Percentiles rank a stretch among this genome's conserved stretches.
These are phyloP conservation scores for Aphanomyces cochlioides DNA, from an alignment of 352 stramenopile species.

Conservation along the genomic window DNA sequence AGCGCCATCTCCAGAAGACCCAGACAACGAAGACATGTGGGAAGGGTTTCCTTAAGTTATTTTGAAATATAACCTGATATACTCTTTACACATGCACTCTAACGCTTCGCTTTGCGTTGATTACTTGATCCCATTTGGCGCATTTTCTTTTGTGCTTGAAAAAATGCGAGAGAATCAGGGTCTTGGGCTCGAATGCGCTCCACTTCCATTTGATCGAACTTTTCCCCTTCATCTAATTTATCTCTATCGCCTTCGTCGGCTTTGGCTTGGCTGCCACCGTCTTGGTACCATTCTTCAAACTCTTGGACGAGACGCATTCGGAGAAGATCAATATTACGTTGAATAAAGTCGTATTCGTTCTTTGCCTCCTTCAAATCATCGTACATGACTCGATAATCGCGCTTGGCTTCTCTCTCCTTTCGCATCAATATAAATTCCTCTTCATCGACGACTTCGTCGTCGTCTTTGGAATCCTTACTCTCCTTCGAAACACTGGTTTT, in stretches of 20 bases:
- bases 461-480: slow-evolving; percentile 28
- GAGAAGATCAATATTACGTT: slow-evolving; percentile 64
- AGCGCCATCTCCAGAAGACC: slow-evolving; percentile 26
- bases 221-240: slow-evolving; percentile 87
- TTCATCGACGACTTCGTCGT: slow-evolving; percentile 86
- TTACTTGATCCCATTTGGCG: slow-evolving; percentile 42
- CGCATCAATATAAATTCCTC: slow-evolving; percentile 90
- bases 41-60: slow-evolving; percentile 25
- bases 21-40: slow-evolving; percentile 29
- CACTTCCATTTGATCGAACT: slow-evolving; percentile 90
- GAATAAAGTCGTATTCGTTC: slow-evolving; percentile 58
- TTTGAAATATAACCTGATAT: slow-evolving; percentile 10
- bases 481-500: slow-evolving; percentile 25
- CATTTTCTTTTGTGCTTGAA: slow-evolving; percentile 88
- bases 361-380: slow-evolving; percentile 81
- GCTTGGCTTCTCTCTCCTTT: slow-evolving; percentile 77
- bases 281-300: slow-evolving; percentile 77
- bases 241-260: slow-evolving; percentile 44
- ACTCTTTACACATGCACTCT: background rate
- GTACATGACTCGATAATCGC: slow-evolving; percentile 76
- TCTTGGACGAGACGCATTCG: slow-evolving; percentile 72
- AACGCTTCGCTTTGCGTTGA: slow-evolving; percentile 30
- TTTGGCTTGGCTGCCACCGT: slow-evolving; percentile 40
- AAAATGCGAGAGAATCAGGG: slow-evolving; percentile 89
- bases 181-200: slow-evolving; percentile 83